Evolutionary conservation across 78 protist genomes (phyloP), one percentile per base, ranked within the genome.

Genomic region (Dictyostelium discoideum): DNA sequence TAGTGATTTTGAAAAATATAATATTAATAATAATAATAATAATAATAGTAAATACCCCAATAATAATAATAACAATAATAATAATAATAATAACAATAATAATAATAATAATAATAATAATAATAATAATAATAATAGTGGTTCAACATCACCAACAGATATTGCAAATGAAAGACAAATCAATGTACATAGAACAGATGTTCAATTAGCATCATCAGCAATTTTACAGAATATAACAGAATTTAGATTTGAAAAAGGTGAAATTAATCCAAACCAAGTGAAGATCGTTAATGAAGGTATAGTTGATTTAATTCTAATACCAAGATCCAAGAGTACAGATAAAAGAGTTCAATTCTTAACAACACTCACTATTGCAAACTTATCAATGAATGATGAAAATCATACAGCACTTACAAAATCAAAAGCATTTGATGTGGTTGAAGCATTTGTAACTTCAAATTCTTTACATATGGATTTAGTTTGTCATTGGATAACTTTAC

Each of bases 341-440:
- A 60, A 85, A 50, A 63, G 95, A 37, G 88, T 90, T 10, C 95
- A 90, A 82, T 90, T 90, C 63, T 73, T 90, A 3, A 90, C 95
- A 5, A 90, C 95, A 1, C 60, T 90, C 0, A 90, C 95, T 0
- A 90, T 90, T 82, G 95, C 95, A 14, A 90, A 90, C 39, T 54
- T 90, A 26, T 90, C 95, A 82, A 90, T 90, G 95, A 90, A 90
- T 73, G 95, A 90, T 37, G 95, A 90, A 72, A 90, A 90, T 46
- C 95, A 90, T 73, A 11, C 3, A 24, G 63, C 57, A 4, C 88
- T 90, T 24, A 29, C 50, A 14, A 80, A 46, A 40, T 74, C 77
- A 32, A 80, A 90, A 9, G 95, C 95, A 48, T 90, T 90, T 69
- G 95, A 90, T 82, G 44, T 80, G 16, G 88, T 90, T 24, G 95